phyloP scores from a whole-genome alignment of 2,329 filamentous ascomycete genomes.

The Lanzia echinophila region DNA sequence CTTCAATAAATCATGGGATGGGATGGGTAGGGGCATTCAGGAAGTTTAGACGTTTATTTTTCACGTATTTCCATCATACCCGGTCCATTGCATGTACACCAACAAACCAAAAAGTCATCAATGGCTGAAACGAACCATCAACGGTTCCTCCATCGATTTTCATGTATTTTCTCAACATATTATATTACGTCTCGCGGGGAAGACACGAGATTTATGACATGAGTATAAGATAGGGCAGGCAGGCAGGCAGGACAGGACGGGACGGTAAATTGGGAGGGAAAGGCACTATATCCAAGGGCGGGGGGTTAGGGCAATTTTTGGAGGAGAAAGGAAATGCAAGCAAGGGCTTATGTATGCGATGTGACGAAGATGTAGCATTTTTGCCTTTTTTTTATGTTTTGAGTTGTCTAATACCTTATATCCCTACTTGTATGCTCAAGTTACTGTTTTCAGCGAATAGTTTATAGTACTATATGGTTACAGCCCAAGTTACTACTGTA shows the following conservation, averaged over 20 bases:
- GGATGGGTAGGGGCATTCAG: background rate
- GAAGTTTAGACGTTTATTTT: background rate
- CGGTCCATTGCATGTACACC: background rate
- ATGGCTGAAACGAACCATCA: background rate
- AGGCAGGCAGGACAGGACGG: no score
- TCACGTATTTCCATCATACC: background rate
- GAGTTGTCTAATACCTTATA: background rate
- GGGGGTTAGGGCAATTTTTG: background rate
- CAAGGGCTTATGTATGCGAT: background rate
- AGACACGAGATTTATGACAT: background rate
- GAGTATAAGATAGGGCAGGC: no score
- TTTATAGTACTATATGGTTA: background rate
- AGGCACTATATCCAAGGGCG: background rate
- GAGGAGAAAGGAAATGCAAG: background rate
- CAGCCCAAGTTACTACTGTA: background rate
- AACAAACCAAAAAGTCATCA: background rate
- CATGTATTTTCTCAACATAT: background rate
- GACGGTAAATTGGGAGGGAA: background rate
- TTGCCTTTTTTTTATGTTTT: background rate
- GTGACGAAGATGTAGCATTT: background rate
- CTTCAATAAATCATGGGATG: background rate
- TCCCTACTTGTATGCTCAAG: background rate
- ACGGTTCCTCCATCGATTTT: background rate
- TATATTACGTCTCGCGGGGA: background rate
- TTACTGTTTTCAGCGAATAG: background rate